Base-by-base conservation (phyloP, 169 alveolate species). In the Perkinsus marinus region DNA sequence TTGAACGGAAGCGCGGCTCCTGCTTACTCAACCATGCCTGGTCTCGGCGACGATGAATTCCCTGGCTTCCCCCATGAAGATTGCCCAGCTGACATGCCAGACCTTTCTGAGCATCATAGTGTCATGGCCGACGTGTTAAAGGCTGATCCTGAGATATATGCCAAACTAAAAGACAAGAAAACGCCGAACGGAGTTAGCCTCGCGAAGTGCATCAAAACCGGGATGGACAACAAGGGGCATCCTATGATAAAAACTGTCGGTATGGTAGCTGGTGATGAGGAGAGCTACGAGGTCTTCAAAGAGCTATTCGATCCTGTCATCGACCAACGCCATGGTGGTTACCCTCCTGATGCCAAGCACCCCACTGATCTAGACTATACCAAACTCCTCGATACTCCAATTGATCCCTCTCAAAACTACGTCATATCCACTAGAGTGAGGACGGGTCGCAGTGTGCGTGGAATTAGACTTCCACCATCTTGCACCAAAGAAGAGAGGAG, bases 401-500 rank as follows among this genome's bases (percentile, higher is more conserved):
- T 90, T 37, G 91, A 90, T 90, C 69, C 91, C 0, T 13, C 79
- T n/a, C 47, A 57, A 13, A 68, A 91, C 41, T 43, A 90, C 90
- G 93, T 92, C 30, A 41, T 92, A 36, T 92, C 93, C 19, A 79
- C 90, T 36, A 91, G 93, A n/a, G 93, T 90, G 43, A 43, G 93
- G 39, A 89, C 92, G 30, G 92, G 92, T 36, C 43, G 93, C n/a
- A 39, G 57, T 39, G 39, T 92, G 26, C 90, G 91, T 19, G 93
- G 93, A 91, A 39, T 92, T 43, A 94, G 94, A 36, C 68, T 93
- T 9, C 93, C 95, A 30, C 95, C 95, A 39, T 93, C 94, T 3
- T 47, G 93, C 68, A 47, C 94, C 10, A 89, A 92, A 69, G 93
- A 90, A 17, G 91, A 93, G 47, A 90, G 95, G 37, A 89, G 92